These are phyloP conservation scores for Yamadazyma triangularis DNA, from an alignment of 1,139 yeast species.

Conservation along the genomic window DNA sequence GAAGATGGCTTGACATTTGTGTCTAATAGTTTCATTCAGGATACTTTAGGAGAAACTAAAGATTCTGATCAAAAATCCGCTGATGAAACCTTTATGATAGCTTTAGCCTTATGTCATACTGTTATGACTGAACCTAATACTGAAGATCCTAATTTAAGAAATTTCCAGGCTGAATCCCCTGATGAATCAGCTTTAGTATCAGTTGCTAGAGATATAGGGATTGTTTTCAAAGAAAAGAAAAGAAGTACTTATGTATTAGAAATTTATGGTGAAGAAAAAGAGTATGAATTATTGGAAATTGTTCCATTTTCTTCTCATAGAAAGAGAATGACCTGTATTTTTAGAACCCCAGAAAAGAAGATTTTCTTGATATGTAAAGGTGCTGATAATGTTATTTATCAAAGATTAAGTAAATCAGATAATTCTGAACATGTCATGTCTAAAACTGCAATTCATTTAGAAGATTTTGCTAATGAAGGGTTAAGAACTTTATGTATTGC, in stretches of 20 bases:
- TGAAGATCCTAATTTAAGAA: constrained; percentile 49
- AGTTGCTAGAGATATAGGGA: constrained; percentile 91
- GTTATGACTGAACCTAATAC: constrained; percentile 71
- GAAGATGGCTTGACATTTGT: constrained; percentile 75
- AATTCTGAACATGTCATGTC: constrained; percentile 33
- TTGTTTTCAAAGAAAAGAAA: constrained; percentile 70
- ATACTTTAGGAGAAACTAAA: constrained; percentile 21
- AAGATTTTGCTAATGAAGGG: constrained; percentile 95
- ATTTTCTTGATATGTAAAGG: constrained; percentile 78
- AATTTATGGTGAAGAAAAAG: constrained; percentile 68
- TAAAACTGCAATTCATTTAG: constrained; percentile 72
- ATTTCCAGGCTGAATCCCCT: constrained; percentile 90
- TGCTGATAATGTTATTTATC: constrained; percentile 88
- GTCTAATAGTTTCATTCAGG: constrained; percentile 54
- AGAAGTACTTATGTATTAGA: constrained; percentile 67
- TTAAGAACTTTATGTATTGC: constrained; percentile 92
- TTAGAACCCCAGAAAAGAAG: constrained; percentile 43
- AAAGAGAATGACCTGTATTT: constrained; percentile 65
- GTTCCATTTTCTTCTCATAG: constrained; percentile 88
- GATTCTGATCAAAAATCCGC: constrained; percentile 60
- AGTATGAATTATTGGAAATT: constrained; percentile 70
- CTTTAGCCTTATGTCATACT: constrained; percentile 87
- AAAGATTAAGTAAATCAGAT: constrained; percentile 49
- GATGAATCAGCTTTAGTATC: constrained; percentile 96
- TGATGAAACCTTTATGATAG: constrained; percentile 76